Evolutionary conservation across 345 rosid species (phyloP).

Genomic region (Populus simonii): DNA sequence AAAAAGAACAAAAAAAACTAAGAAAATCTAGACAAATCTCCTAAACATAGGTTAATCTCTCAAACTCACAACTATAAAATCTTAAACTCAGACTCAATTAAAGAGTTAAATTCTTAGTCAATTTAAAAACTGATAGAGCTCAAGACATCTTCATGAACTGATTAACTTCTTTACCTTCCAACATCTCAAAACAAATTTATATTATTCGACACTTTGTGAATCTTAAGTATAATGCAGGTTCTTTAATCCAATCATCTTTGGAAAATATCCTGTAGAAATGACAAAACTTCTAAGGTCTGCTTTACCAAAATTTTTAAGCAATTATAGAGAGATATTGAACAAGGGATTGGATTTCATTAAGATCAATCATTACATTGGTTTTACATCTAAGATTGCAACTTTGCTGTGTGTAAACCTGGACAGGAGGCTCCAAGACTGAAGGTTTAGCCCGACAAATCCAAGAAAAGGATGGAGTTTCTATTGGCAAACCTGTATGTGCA

Average conservation of each 20-base stretch:
- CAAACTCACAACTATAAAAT: too few relatives aligned
- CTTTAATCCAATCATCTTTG: conserved; percentile 15
- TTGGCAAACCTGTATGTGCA: conserved; percentile 9
- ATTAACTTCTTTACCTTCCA: not conserved
- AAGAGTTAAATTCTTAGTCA: too few relatives aligned
- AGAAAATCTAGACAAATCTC: too few relatives aligned
- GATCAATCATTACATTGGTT: conserved; percentile 13
- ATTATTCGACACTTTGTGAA: not conserved
- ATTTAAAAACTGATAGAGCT: conserved; percentile 4
- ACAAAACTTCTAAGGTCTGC: conserved; percentile 1
- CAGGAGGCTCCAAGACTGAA: conserved; percentile 11
- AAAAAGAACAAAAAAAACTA: too few relatives aligned
- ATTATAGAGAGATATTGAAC: conserved; percentile 9
- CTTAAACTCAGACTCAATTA: too few relatives aligned
- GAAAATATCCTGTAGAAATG: conserved; percentile 25
- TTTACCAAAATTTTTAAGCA: conserved; percentile 15
- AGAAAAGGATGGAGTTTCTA: conserved; percentile 11
- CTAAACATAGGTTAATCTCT: too few relatives aligned
- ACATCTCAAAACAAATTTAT: too few relatives aligned
- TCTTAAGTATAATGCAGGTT: conserved; percentile 7
- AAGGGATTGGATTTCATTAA: conserved; percentile 18
- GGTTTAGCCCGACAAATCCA: not conserved
- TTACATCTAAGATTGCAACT: conserved; percentile 13
- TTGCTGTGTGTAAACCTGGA: not conserved
- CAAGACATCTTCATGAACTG: conserved; percentile 15